Evolutionary conservation across 495 filamentous ascomycete species (phyloP).

Genomic region (Talaromyces trachyspermus): DNA sequence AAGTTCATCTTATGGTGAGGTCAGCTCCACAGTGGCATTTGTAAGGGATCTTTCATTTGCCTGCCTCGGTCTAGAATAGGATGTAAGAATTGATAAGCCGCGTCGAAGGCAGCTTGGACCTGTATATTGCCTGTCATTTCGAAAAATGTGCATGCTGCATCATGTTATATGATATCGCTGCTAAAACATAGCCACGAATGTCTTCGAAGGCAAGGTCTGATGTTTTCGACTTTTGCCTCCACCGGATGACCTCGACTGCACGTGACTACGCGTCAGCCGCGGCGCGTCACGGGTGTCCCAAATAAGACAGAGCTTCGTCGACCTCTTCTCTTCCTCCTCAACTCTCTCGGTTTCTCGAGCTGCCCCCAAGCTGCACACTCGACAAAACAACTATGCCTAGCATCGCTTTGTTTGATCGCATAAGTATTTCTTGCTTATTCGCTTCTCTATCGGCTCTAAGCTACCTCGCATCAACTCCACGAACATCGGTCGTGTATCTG

Average conservation of each 20-base stretch:
- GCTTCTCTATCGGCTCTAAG: constrained; percentile 17
- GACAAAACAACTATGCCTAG: neutral
- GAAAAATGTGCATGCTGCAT: neutral
- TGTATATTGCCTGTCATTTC: constrained; percentile 25
- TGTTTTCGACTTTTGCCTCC: constrained; percentile 3
- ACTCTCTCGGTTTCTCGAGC: constrained; percentile 17
- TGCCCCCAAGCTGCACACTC: constrained; percentile 17
- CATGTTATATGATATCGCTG: neutral
- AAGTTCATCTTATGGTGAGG: constrained; percentile 29
- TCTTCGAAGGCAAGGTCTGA: neutral
- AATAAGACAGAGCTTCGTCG: constrained; percentile 9
- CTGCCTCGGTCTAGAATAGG: constrained; percentile 40
- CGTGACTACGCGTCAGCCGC: constrained; percentile 19
- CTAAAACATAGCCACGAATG: neutral
- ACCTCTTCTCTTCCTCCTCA: constrained; percentile 16
- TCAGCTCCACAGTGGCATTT: constrained; percentile 20
- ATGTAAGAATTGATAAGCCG: constrained; percentile 32
- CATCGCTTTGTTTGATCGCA: constrained; percentile 3
- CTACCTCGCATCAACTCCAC: constrained; percentile 14
- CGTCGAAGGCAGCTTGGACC: constrained; percentile 26
- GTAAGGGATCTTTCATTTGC: constrained; percentile 14
- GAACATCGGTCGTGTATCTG: constrained; percentile 10
- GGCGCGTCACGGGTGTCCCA: constrained; percentile 8
- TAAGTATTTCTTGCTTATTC: constrained; percentile 9
- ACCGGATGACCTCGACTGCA: constrained; percentile 3